Evolutionary conservation across 208 protist species (phyloP).

Genomic region (Tritrichomonas musculus): DNA sequence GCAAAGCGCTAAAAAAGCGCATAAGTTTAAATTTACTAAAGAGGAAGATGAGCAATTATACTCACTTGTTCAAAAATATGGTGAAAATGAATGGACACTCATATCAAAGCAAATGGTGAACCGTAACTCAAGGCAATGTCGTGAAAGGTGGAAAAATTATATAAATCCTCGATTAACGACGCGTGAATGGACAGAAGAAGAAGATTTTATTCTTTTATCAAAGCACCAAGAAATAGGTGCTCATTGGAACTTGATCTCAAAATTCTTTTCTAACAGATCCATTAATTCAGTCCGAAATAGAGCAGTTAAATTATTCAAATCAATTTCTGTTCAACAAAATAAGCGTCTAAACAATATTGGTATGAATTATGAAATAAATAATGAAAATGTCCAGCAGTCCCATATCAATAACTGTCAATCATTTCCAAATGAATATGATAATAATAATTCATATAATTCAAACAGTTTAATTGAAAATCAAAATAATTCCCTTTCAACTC

Average conservation of each 20-base stretch:
- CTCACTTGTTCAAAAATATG: neutral
- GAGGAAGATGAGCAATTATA: neutral
- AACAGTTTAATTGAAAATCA: too few species aligned
- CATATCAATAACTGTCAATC: too few species aligned
- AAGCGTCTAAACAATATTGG: too few species aligned
- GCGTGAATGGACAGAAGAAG: neutral
- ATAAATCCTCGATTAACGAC: neutral
- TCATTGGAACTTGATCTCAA: neutral
- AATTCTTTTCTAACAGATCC: neutral
- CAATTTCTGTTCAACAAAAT: too few species aligned
- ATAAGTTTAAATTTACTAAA: neutral
- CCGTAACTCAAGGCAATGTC: neutral
- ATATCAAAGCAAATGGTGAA: neutral
- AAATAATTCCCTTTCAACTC: too few species aligned
- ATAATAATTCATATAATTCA: too few species aligned
- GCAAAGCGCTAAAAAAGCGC: too few species aligned
- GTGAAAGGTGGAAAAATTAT: slow-evolving; percentile 29
- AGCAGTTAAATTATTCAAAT: too few species aligned
- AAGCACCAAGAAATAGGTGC: neutral
- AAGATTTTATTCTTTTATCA: neutral
- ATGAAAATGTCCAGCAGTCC: too few species aligned
- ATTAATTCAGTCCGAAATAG: neutral
- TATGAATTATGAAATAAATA: too few species aligned
- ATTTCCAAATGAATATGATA: too few species aligned
- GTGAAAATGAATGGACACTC: neutral